A percentile compares a stretch with the other conserved stretches of the same genome.
phyloP scores from a whole-genome alignment of 257 asterid genomes.

The Nicotiana tomentosiformis region DNA sequence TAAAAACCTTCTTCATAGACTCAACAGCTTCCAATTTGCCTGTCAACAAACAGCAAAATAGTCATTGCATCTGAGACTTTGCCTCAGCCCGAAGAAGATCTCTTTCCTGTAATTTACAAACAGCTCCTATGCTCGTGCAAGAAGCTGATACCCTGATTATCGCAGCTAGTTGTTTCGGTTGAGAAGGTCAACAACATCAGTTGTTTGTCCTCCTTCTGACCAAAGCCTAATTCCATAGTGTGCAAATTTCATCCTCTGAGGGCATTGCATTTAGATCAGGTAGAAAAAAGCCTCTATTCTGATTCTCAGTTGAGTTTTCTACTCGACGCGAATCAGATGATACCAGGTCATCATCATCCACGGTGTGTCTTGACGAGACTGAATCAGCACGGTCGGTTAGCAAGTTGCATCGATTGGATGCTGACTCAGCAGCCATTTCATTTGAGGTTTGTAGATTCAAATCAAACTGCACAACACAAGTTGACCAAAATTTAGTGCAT shows the following conservation, averaged over 20 bases:
- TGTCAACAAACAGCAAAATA: background rate
- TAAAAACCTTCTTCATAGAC: background rate
- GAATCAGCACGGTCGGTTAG: background rate
- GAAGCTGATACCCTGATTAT: background rate
- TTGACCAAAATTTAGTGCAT: background rate
- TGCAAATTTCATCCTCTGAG: conserved; percentile 23
- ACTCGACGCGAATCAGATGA: conserved; percentile 6
- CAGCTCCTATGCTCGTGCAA: background rate
- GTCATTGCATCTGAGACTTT: background rate
- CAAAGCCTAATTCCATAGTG: background rate
- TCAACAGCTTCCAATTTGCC: background rate
- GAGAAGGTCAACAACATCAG: background rate
- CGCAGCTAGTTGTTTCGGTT: background rate
- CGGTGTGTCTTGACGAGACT: conserved; percentile 11
- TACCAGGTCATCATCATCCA: background rate
- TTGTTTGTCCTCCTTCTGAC: background rate
- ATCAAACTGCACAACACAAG: conserved; percentile 20
- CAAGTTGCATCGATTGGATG: background rate
- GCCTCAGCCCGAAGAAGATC: conserved; percentile 4
- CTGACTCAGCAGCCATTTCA: background rate
- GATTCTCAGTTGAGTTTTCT: background rate
- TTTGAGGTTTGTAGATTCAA: conserved; percentile 17
- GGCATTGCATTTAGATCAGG: conserved; percentile 37
- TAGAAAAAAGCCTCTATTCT: conserved; percentile 20
- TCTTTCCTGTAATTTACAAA: conserved; percentile 15